Evolutionary conservation across 2,329 filamentous ascomycete species (phyloP).

Genomic region (Lasiodiplodia citricola): DNA sequence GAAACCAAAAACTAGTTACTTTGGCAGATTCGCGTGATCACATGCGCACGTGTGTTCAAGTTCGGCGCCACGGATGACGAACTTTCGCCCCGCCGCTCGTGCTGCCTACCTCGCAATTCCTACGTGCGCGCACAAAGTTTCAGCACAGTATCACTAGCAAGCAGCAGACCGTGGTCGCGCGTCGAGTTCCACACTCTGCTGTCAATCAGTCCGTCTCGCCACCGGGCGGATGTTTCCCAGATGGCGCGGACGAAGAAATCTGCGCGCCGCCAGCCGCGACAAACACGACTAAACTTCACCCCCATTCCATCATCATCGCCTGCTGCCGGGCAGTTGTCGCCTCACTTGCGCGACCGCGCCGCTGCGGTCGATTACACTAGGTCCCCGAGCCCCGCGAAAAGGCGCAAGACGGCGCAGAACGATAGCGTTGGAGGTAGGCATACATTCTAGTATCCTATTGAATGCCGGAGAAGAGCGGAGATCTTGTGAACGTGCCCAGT

Average conservation of each 20-base stretch:
- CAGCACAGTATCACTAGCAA: not conserved
- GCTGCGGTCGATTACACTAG: slow-evolving; percentile 41
- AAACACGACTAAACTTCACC: slow-evolving; percentile 52
- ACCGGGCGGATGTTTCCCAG: no score
- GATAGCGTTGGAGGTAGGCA: slow-evolving; percentile 4
- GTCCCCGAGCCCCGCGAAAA: slow-evolving; percentile 33
- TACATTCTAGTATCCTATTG: not conserved
- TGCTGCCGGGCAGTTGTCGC: slow-evolving; percentile 38
- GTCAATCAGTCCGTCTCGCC: not conserved
- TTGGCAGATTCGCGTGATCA: not conserved
- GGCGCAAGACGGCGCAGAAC: slow-evolving; percentile 32
- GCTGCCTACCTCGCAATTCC: not conserved
- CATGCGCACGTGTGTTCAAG: not conserved
- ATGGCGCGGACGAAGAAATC: slow-evolving; percentile 6
- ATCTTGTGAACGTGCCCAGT: not conserved
- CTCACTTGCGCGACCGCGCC: slow-evolving; percentile 41
- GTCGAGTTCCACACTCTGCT: no score
- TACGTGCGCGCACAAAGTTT: not conserved
- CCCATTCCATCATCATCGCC: slow-evolving; percentile 49
- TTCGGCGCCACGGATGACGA: not conserved
- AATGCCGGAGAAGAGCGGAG: not conserved
- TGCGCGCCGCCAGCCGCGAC: slow-evolving; percentile 33
- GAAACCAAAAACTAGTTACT: not conserved
- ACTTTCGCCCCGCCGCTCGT: not conserved
- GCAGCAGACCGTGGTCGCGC: not conserved